Conservation (phyloP, 177 flowering plant species). For the Vitis hybrid region DNA sequence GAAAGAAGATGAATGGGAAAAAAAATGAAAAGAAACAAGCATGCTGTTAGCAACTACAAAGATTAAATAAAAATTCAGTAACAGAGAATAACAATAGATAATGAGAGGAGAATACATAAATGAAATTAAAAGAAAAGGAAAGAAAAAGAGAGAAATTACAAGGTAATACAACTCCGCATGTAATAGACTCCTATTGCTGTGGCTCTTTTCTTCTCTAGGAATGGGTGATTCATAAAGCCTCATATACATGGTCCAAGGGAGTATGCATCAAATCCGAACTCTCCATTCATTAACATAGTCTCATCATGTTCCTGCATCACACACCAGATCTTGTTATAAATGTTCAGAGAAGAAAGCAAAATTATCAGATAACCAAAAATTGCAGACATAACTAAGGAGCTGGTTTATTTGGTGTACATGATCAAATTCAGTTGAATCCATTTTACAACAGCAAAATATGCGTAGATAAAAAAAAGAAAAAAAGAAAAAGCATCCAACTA, state of each 20-base stretch:
- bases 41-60: constrained; percentile 5
- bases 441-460: too few relatives aligned
- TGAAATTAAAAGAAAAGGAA: too few relatives aligned
- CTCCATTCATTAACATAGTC: constrained; percentile 21
- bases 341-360: too few relatives aligned
- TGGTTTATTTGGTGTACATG: too few relatives aligned
- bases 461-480: too few relatives aligned
- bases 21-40: neutral
- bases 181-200: too few relatives aligned
- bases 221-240: constrained; percentile 1
- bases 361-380: too few relatives aligned
- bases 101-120: neutral
- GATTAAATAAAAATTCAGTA: constrained; percentile 1
- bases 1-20: neutral
- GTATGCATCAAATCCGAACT: constrained; percentile 32
- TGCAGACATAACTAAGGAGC: too few relatives aligned
- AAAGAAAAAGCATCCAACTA: too few relatives aligned
- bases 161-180: constrained; percentile 8
- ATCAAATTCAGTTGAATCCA: too few relatives aligned
- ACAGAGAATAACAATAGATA: neutral
- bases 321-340: neutral
- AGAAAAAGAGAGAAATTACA: constrained; percentile 1
- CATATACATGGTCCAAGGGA: constrained; percentile 29
- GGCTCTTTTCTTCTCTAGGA: neutral
- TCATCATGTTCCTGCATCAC: constrained; percentile 30